A percentile compares a stretch with the other conserved stretches of the same genome.
Evolutionary conservation across 1,139 yeast species (phyloP).

Genomic region (Candida sojae): DNA sequence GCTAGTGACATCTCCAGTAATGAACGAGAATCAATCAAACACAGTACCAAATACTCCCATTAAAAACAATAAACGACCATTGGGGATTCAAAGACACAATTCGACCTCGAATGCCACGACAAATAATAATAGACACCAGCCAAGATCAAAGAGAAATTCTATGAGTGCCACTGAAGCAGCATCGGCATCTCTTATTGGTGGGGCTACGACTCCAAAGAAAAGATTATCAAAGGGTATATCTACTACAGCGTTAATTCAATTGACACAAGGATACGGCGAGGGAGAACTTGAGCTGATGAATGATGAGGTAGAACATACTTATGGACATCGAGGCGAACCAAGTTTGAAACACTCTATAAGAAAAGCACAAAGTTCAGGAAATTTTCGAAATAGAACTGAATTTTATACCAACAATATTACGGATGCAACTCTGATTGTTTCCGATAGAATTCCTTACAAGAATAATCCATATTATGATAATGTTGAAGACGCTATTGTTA

Average conservation of each 20-base stretch:
- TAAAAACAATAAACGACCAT: slow-evolving; percentile 14
- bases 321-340: not conserved
- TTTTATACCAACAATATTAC: slow-evolving; percentile 15
- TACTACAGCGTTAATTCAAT: slow-evolving; percentile 27
- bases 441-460: slow-evolving; percentile 26
- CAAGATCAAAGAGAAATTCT: slow-evolving; percentile 26
- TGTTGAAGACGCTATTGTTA: not conserved
- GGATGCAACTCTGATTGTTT: slow-evolving; percentile 1
- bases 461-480: slow-evolving; percentile 28
- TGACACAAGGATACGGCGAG: slow-evolving; percentile 16
- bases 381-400: slow-evolving; percentile 20
- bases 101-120: slow-evolving; percentile 18
- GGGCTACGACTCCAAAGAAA: slow-evolving; percentile 8
- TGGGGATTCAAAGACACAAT: slow-evolving; percentile 24
- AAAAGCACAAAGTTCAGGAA: slow-evolving; percentile 40
- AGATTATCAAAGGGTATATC: slow-evolving; percentile 26
- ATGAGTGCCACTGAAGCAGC: slow-evolving; percentile 22
- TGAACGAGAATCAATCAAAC: slow-evolving; percentile 2
- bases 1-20: slow-evolving; percentile 26
- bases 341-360: slow-evolving; percentile 19
- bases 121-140: slow-evolving; percentile 5
- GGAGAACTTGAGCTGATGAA: slow-evolving; percentile 16
- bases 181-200: slow-evolving; percentile 4
- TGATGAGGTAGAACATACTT: slow-evolving; percentile 13
- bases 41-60: slow-evolving; percentile 16